phyloP scores from a whole-genome alignment of 148 eudicot species.

The Arbutus unedo region DNA sequence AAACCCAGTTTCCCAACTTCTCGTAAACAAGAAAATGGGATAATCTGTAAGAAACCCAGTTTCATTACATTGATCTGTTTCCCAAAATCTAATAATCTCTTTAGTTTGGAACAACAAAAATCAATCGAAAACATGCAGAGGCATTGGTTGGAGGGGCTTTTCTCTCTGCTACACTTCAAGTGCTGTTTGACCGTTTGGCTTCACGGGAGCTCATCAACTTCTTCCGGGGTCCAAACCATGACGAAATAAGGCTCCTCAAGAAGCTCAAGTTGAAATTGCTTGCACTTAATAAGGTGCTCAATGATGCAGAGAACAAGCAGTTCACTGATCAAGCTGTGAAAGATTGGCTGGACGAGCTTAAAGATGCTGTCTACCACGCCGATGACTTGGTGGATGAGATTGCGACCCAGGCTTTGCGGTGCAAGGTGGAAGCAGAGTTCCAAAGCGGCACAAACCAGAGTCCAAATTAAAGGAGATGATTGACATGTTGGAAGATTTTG shows the following conservation, averaged over 20 bases:
- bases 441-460: no score
- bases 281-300: background rate
- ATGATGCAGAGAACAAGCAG: background rate
- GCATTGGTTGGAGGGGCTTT: background rate
- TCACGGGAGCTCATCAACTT: background rate
- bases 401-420: background rate
- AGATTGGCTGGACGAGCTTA: background rate
- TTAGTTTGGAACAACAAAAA: background rate
- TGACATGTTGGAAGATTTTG: no score
- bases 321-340: background rate
- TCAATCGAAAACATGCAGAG: background rate
- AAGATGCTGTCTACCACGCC: background rate
- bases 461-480: no score
- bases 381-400: no score
- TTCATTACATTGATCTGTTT: no score
- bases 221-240: background rate
- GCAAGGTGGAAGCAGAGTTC: background rate
- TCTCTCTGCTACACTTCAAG: background rate
- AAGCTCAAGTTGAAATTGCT: background rate
- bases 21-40: no score
- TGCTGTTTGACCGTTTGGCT: background rate
- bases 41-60: no score
- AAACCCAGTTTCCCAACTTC: no score
- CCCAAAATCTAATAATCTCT: no score
- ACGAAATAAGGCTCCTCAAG: background rate